Evolutionary conservation across 2,329 filamentous ascomycete genomes (phyloP).

Genomic region (Cladosporium phlei): DNA sequence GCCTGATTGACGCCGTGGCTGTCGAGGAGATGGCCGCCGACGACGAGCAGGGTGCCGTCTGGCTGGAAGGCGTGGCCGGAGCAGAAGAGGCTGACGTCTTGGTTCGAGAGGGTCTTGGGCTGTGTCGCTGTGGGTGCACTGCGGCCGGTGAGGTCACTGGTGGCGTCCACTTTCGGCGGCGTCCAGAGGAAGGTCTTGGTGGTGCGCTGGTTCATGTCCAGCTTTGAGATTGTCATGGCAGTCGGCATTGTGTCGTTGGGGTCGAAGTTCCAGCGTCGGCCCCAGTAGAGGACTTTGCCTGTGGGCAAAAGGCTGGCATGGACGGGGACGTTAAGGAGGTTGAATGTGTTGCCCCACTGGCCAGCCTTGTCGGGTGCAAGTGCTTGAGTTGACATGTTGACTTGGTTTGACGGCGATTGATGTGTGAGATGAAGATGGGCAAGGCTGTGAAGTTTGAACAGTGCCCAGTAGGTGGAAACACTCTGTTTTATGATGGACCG

Average conservation of each 20-base stretch:
- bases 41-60: not conserved
- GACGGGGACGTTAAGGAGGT: not conserved
- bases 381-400: too few species aligned
- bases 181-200: not conserved
- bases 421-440: too few species aligned
- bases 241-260: not conserved
- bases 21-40: not conserved
- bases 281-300: not conserved
- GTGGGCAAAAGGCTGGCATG: constrained; percentile 5
- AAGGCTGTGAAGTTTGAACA: too few species aligned
- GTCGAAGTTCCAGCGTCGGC: not conserved
- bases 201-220: not conserved
- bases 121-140: not conserved
- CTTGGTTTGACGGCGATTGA: too few species aligned
- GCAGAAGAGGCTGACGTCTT: not conserved
- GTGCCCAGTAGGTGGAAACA: too few species aligned
- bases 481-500: too few species aligned
- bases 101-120: not conserved
- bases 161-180: not conserved
- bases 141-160: not conserved
- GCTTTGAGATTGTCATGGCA: not conserved
- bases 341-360: not conserved
- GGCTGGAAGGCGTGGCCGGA: not conserved
- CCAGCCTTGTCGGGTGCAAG: not conserved
- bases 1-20: not conserved